These are phyloP conservation scores for Candida glucosophila DNA, from an alignment of 1,139 yeast species.

Conservation along the genomic window DNA sequence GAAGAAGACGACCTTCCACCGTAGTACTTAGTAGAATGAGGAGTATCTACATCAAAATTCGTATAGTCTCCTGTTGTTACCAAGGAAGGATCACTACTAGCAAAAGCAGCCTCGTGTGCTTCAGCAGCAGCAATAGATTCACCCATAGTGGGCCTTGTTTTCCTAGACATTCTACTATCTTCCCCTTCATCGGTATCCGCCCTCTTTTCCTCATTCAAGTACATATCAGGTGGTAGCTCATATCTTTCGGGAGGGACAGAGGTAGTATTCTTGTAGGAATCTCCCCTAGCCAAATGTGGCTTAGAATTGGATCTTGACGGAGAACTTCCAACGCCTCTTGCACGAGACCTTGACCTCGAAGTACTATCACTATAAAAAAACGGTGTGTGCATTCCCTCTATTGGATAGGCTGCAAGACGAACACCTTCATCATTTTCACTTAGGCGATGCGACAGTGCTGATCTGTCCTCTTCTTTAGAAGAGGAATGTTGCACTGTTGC, in stretches of 20 bases:
- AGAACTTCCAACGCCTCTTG: conserved; percentile 10
- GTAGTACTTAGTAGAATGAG: no score
- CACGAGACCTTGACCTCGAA: conserved; percentile 21
- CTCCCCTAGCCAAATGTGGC: conserved; percentile 63
- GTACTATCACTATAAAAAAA: conserved; percentile 28
- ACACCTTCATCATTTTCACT: conserved; percentile 1
- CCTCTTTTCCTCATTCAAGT: conserved; percentile 5
- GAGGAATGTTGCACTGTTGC: not conserved
- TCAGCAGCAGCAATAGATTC: conserved; percentile 36
- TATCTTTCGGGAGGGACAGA: conserved; percentile 32
- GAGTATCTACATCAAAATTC: conserved; percentile 36
- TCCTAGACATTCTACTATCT: conserved; percentile 30
- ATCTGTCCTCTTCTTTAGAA: not conserved
- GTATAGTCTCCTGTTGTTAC: conserved; percentile 43
- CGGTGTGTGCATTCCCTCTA: conserved; percentile 33
- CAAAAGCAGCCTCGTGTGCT: conserved; percentile 1
- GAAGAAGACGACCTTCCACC: conserved; percentile 28
- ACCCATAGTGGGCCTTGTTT: conserved; percentile 40
- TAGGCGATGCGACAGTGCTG: not conserved
- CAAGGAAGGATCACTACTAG: conserved; percentile 24
- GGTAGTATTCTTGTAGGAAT: conserved; percentile 47
- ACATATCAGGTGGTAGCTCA: conserved; percentile 35
- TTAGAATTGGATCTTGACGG: conserved; percentile 23
- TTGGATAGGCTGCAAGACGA: conserved; percentile 1
- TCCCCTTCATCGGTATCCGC: conserved; percentile 8